Evolutionary conservation across 2,329 filamentous ascomycete species (phyloP), one percentile per base, ranked within the genome.

Genomic region (Fusarium phyllophilum): DNA sequence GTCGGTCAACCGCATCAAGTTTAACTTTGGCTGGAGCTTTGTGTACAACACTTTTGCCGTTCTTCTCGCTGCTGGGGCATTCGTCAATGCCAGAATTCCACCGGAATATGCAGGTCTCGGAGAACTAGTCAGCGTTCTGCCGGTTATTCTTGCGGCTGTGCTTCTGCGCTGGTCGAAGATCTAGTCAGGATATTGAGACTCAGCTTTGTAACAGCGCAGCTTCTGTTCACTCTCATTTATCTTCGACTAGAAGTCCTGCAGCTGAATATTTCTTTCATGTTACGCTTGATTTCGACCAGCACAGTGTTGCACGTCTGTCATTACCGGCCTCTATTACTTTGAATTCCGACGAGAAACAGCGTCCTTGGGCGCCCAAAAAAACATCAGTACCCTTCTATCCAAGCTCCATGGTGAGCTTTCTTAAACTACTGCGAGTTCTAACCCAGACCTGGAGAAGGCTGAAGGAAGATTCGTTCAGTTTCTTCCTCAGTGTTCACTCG

Each of bases 121-220:
- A 0, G 93, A 95, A 83, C 79, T 95, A 38, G 91, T 94, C 1
- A 94, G 93, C 76, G 90, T 95, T 0, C 65, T 93, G 78, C 93
- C 93, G 0, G 92, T 95, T 7, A 87, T 94, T 74, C 57, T 71
- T 57, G 77, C 77, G 0, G 77, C 77, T 7, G 66, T 78, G 17
- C 71, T 78, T 36, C 57, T 78, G 36, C 77, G 76, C 18, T 79
- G 77, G 77, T 71, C 77, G 4, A 75, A 76, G 56, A 62, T 78
- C 34, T 78, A 75, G 31, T 26, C 17, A 8, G 18, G 31, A 34
- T 34, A 33, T 17, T 38, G 39, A 42, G 34, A 42, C 36, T 22
- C 34, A n/a, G 39, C 11, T 51, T 24, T 49, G 6, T 38, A 13
- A 56, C 49, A 54, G 45, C 33, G 24, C 15, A 54, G 46, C 11